Evolutionary conservation across 441 rosid species (phyloP).

Genomic region (Adansonia gregorii): DNA sequence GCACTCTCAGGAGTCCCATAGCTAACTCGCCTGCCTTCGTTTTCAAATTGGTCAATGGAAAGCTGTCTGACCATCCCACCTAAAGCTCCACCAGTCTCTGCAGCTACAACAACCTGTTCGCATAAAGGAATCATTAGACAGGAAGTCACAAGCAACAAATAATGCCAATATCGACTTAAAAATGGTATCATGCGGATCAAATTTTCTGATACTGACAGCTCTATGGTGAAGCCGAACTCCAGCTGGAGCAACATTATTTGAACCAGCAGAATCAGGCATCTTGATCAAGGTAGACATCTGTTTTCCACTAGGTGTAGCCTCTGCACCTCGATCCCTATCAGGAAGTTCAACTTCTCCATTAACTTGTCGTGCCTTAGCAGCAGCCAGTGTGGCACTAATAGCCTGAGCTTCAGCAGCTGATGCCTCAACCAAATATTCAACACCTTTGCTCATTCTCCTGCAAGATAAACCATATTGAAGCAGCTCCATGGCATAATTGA

Average conservation of each 20-base stretch:
- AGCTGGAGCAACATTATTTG: constrained; percentile 62
- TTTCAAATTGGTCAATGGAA: constrained; percentile 95
- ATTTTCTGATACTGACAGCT: constrained; percentile 65
- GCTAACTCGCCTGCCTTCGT: constrained; percentile 95
- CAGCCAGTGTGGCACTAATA: constrained; percentile 91
- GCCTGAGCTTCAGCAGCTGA: constrained; percentile 99
- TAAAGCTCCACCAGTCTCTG: constrained; percentile 96
- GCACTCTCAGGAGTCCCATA: constrained; percentile 96
- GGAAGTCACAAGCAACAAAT: constrained; percentile 17
- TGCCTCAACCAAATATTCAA: constrained; percentile 95
- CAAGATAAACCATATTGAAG: constrained; percentile 30
- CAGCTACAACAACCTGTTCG: constrained; percentile 89
- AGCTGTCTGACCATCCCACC: constrained; percentile 98
- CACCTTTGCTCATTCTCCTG: constrained; percentile 92
- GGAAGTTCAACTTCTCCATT: constrained; percentile 93
- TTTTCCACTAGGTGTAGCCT: constrained; percentile 96
- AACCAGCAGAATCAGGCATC: constrained; percentile 67
- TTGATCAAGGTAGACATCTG: constrained; percentile 66
- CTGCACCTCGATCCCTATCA: constrained; percentile 84
- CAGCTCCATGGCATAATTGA: constrained; percentile 20
- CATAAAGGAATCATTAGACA: constrained; percentile 29
- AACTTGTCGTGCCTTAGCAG: constrained; percentile 93
- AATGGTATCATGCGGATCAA: constrained; percentile 18
- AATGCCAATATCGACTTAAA: constrained; percentile 22
- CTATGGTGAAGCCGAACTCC: constrained; percentile 96